Percentiles rank a stretch among this genome's conserved stretches.
phyloP scores from a whole-genome alignment of 768 basidiomycete genomes.

The Scleroderma citrinum region DNA sequence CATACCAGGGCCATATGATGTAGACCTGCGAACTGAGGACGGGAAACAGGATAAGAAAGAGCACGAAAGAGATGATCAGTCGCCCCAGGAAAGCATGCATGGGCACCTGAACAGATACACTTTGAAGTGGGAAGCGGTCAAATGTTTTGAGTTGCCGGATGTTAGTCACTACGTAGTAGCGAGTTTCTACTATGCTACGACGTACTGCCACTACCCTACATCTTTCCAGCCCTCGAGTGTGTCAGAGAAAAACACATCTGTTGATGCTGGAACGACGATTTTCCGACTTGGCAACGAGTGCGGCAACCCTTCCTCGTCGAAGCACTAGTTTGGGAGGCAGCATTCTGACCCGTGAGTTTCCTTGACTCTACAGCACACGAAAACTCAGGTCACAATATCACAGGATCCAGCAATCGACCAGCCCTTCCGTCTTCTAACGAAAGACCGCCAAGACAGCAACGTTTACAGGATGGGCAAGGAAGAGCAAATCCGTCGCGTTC shows the following conservation, averaged over 20 bases:
- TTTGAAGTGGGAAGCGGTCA: neutral
- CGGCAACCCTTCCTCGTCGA: neutral
- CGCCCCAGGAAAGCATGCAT: slow-evolving; percentile 50
- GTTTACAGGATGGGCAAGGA: neutral
- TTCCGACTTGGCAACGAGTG: neutral
- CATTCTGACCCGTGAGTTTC: slow-evolving; percentile 1
- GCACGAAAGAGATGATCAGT: slow-evolving; percentile 62
- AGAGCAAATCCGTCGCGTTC: neutral
- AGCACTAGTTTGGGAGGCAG: neutral
- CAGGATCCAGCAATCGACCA: neutral
- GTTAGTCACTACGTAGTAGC: no score
- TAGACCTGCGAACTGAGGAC: slow-evolving; percentile 86
- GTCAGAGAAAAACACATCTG: slow-evolving; percentile 6
- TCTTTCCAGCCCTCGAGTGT: slow-evolving; percentile 1
- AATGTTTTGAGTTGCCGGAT: neutral
- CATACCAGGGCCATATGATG: slow-evolving; percentile 93
- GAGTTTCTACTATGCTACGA: slow-evolving; percentile 16
- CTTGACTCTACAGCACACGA: no score
- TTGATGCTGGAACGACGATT: neutral
- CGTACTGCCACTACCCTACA: slow-evolving; percentile 1
- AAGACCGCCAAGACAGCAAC: neutral
- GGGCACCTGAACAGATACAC: neutral
- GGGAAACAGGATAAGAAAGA: slow-evolving; percentile 78
- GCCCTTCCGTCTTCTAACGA: neutral
- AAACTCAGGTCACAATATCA: neutral